Evolutionary conservation across 345 rosid species (phyloP).

Genomic region (Schrenkiella parvula): DNA sequence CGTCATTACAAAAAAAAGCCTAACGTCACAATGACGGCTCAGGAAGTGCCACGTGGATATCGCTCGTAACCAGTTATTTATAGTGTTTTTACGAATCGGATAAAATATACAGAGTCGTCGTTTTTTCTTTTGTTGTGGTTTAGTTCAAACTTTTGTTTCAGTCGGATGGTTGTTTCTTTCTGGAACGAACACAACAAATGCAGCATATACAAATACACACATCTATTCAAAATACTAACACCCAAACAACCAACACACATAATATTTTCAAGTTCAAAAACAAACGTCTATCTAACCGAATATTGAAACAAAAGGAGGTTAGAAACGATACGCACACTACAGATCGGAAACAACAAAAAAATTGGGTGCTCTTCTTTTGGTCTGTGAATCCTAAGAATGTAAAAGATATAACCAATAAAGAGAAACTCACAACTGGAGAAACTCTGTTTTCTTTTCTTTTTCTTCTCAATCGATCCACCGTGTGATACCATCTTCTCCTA

Average conservation of each 20-base stretch:
- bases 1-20: not conserved
- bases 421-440: slow-evolving; percentile 22
- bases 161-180: not conserved
- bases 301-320: not conserved
- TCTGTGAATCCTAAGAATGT: not conserved
- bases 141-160: not conserved
- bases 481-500: slow-evolving; percentile 79
- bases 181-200: not conserved
- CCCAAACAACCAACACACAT: not conserved
- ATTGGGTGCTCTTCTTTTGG: not conserved
- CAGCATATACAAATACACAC: not conserved
- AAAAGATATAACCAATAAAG: not conserved
- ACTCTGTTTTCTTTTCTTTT: not conserved
- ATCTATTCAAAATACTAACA: slow-evolving; percentile 12
- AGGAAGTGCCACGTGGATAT: not conserved
- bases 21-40: not conserved
- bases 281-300: not conserved
- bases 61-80: no score
- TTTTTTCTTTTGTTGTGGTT: no score
- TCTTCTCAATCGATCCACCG: slow-evolving; percentile 80
- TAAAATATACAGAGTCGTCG: no score
- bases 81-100: no score
- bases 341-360: not conserved
- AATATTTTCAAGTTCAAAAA: not conserved
- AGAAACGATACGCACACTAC: slow-evolving; percentile 2